Evolutionary conservation across 1,139 yeast genomes (phyloP).

Genomic region (Meyerozyma sp.): DNA sequence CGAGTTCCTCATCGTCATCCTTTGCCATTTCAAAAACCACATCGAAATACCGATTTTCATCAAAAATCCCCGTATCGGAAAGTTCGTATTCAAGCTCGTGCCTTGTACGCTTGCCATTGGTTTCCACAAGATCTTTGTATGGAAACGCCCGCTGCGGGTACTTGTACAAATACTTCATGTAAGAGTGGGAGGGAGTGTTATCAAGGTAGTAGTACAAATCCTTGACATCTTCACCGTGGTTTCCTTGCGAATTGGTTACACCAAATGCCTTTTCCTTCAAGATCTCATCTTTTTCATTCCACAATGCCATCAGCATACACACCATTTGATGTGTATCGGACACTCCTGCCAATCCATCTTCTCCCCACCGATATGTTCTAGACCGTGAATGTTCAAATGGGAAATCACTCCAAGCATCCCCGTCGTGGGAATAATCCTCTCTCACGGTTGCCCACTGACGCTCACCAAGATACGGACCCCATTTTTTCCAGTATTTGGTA

Average conservation of each 20-base stretch:
- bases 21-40: constrained; percentile 91
- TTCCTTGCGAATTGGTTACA: constrained; percentile 87
- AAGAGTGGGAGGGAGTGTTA: constrained; percentile 90
- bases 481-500: constrained; percentile 69
- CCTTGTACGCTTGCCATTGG: constrained; percentile 62
- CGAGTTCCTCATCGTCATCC: constrained; percentile 71
- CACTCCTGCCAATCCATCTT: constrained; percentile 92
- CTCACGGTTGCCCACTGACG: constrained; percentile 94
- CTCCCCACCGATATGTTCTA: constrained; percentile 92
- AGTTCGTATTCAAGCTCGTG: constrained; percentile 67
- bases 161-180: constrained; percentile 89
- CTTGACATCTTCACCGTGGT: constrained; percentile 95
- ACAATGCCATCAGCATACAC: constrained; percentile 75
- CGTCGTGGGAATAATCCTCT: constrained; percentile 82
- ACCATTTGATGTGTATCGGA: constrained; percentile 79
- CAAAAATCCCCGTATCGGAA: constrained; percentile 70
- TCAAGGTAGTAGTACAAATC: constrained; percentile 80
- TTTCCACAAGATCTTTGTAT: constrained; percentile 67
- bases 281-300: constrained; percentile 88
- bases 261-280: constrained; percentile 88
- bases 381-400: constrained; percentile 85
- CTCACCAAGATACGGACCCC: constrained; percentile 93
- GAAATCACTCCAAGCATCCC: constrained; percentile 91
- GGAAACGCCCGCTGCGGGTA: constrained; percentile 87
- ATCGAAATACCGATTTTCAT: constrained; percentile 81